These are phyloP conservation scores for Geotrichum carabidarum DNA, from an alignment of 1,139 yeast genomes.

Conservation along the genomic window DNA sequence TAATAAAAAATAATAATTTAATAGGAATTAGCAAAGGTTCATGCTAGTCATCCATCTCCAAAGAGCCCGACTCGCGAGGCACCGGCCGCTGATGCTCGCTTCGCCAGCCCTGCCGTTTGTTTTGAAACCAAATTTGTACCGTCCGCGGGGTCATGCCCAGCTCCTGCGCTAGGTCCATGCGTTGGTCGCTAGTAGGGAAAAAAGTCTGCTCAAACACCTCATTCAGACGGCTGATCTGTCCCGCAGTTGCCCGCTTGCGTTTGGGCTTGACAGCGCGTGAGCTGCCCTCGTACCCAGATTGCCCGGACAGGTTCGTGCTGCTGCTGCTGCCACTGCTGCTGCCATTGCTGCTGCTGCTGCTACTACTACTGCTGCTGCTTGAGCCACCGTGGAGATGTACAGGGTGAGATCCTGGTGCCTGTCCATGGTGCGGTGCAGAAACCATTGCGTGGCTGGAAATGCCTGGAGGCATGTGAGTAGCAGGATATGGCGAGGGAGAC, in stretches of 20 bases:
- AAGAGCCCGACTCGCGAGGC: constrained; percentile 25
- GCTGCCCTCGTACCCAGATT: not conserved
- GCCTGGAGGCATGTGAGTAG: too few relatives aligned
- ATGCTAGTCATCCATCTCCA: constrained; percentile 5
- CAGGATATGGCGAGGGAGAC: not conserved
- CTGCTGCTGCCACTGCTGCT: not conserved
- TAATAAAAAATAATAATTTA: not conserved
- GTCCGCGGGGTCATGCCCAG: constrained; percentile 41
- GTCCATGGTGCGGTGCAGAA: not conserved
- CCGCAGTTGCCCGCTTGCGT: constrained; percentile 37
- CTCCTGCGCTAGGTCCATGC: constrained; percentile 36
- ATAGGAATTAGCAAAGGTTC: not conserved
- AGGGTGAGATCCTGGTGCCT: not conserved
- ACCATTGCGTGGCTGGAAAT: too few relatives aligned
- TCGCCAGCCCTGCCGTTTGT: constrained; percentile 38
- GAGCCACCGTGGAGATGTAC: too few relatives aligned
- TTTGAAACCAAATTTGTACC: constrained; percentile 41
- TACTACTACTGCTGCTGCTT: not conserved
- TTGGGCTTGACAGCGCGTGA: constrained; percentile 32
- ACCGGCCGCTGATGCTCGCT: constrained; percentile 32
- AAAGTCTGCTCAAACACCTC: constrained; percentile 37
- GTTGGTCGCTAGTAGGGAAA: constrained; percentile 38
- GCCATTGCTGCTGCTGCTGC: not conserved
- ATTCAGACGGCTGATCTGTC: constrained; percentile 35
- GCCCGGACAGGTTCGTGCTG: not conserved